Evolutionary conservation across 2,329 filamentous ascomycete species (phyloP), one percentile per base, ranked within the genome.

Genomic region (Dothideomycetes sp.): DNA sequence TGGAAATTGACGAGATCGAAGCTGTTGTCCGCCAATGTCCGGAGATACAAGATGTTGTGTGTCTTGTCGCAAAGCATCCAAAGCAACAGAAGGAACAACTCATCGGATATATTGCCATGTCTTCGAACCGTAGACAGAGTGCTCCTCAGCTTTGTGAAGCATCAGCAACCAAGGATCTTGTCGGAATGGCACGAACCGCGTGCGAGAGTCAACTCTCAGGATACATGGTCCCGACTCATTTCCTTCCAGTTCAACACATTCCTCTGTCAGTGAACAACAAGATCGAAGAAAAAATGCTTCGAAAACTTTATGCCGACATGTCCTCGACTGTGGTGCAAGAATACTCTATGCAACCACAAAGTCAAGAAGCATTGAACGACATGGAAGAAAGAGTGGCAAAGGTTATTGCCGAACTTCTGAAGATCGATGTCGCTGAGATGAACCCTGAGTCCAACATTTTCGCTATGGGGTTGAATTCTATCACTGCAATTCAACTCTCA

Each of bases 1-100:
- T 96, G 1, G 89, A 96, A 54, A 82, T 94, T 45, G 84, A 82
- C 1, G 88, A 96, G 63, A 94, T 95, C 59, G 91, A 94, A 51
- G 80, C 88, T 34, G 76, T 82, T 7, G 85, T 94, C 51, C 78
- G 77, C 33, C 67, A 73, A 15, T 73, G 76, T 0, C 47, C 59
- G 0, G 64, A 64, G 1, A 63, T 91, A 7, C 66, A 72, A 11
- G 84, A 94, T 50, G 78, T 84, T 0, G 78, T 78, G 3, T 93
- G 87, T 0, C 64, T 93, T 11, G 84, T 95, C 1, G 62, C 82
- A 3, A 82, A 80, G 44, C 81, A 86, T 52, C 69, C 66, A 0
- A 75, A 73, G 5, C 80, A 84, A 45, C 76, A 80, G n/a, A 87
- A 84, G 51, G 85, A 94, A 43, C 76, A 91, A 30, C 70, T 95